Conservation (phyloP, 139 green algal genomes). For the Coccomyxa sp. region DNA sequence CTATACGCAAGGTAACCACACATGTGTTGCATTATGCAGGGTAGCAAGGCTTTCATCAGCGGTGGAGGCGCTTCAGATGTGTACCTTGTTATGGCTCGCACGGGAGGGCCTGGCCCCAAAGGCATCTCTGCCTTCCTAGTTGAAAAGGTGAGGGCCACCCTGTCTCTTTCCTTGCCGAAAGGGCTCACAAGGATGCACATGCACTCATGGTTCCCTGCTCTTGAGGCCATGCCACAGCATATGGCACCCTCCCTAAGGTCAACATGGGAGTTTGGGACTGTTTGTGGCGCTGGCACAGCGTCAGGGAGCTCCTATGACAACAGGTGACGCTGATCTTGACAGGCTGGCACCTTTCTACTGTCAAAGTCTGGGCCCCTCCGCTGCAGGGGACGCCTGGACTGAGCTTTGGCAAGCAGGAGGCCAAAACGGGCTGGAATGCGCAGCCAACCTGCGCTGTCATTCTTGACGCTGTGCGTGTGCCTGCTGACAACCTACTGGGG, state of each 20-base stretch:
- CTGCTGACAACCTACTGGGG: conserved; percentile 41
- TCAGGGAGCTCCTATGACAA: background rate
- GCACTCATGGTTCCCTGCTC: background rate
- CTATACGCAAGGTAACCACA: background rate
- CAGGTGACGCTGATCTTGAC: background rate
- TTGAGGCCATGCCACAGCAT: background rate
- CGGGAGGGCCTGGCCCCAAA: conserved; percentile 33
- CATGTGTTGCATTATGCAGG: background rate
- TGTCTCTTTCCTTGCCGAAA: too few relatives aligned
- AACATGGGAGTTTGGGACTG: background rate
- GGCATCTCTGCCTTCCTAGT: conserved; percentile 68
- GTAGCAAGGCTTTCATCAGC: conserved; percentile 59
- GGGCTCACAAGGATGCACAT: background rate
- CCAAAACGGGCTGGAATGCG: conserved; percentile 80
- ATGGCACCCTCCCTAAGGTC: background rate
- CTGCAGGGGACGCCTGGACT: conserved; percentile 49
- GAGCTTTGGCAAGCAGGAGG: conserved; percentile 70
- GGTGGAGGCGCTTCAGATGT: conserved; percentile 55
- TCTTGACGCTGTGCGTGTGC: conserved; percentile 62
- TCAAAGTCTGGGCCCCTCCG: background rate
- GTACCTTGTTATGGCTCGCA: conserved; percentile 76
- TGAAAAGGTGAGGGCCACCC: conserved; percentile 32
- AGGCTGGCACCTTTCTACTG: background rate
- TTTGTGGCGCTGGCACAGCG: background rate
- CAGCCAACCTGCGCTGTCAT: conserved; percentile 67